Conservation (phyloP, 768 basidiomycete genomes). For the Pholiota molesta region DNA sequence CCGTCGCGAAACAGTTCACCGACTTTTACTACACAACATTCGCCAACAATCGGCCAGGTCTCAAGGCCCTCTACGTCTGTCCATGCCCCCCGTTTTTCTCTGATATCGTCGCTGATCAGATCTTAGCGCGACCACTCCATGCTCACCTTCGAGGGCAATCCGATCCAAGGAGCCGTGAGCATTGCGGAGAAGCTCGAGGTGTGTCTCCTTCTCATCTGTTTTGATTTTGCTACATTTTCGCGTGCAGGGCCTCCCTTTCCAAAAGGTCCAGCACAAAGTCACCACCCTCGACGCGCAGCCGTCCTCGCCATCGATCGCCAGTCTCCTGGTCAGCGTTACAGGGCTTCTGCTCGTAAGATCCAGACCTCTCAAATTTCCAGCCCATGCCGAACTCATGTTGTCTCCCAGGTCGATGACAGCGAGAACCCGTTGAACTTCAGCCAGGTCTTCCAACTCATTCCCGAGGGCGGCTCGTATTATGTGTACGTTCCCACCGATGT, state of each 20-base stretch:
- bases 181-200: slow-evolving; percentile 82
- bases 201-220: slow-evolving; percentile 9
- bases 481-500: slow-evolving; percentile 57
- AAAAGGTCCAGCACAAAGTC: slow-evolving; percentile 77
- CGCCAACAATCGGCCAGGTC: slow-evolving; percentile 57
- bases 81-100: slow-evolving; percentile 9
- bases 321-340: slow-evolving; percentile 84
- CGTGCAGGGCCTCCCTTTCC: slow-evolving; percentile 77
- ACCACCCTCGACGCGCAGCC: slow-evolving; percentile 90
- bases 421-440: slow-evolving; percentile 84
- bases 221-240: slow-evolving; percentile 1
- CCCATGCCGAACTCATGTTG: slow-evolving; percentile 4
- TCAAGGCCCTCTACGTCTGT: slow-evolving; percentile 81
- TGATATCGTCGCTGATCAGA: slow-evolving; percentile 27
- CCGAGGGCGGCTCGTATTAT: slow-evolving; percentile 74
- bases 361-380: neutral
- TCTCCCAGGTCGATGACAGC: slow-evolving; percentile 75
- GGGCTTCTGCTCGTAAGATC: slow-evolving; percentile 72
- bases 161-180: slow-evolving; percentile 50
- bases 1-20: slow-evolving; percentile 78
- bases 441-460: slow-evolving; percentile 91
- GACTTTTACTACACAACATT: slow-evolving; percentile 86
- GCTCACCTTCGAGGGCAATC: slow-evolving; percentile 78
- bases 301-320: slow-evolving; percentile 57
- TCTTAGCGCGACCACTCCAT: slow-evolving; percentile 77